phyloP scores from a whole-genome alignment of 139 green algal genomes.

The Coelastrella sp. region DNA sequence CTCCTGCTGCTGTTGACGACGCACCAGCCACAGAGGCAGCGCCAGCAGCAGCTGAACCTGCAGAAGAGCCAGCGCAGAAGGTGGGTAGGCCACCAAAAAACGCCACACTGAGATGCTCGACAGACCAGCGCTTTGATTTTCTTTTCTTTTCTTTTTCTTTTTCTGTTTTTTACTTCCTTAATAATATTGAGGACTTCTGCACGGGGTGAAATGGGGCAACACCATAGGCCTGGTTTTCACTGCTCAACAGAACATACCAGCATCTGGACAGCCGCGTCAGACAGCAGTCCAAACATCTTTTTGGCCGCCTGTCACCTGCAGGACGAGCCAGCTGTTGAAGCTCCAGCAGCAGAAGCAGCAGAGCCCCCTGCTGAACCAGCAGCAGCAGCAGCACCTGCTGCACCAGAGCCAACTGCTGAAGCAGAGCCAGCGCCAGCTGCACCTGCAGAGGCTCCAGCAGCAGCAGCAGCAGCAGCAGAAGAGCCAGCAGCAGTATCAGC shows the following conservation, averaged over 20 bases:
- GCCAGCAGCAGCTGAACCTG: not conserved
- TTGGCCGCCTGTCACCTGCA: not conserved
- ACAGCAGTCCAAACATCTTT: no score
- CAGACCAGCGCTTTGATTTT: no score
- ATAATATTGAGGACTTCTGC: no score
- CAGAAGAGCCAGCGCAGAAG: constrained; percentile 17
- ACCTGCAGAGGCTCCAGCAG: not conserved
- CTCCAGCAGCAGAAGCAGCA: not conserved
- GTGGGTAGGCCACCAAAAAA: not conserved
- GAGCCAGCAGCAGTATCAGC: not conserved
- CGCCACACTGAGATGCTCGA: no score
- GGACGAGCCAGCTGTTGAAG: constrained; percentile 7
- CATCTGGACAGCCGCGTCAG: no score
- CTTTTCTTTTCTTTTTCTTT: not conserved
- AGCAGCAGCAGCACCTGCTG: not conserved
- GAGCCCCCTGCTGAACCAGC: not conserved
- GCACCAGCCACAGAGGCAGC: not conserved
- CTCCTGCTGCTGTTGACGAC: not conserved
- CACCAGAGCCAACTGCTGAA: not conserved
- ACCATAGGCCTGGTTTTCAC: no score
- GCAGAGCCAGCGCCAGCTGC: not conserved
- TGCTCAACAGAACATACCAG: no score
- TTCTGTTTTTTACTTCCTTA: no score
- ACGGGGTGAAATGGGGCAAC: no score
- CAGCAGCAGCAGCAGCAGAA: constrained; percentile 27